Evolutionary conservation across 2,329 filamentous ascomycete species (phyloP).

Genomic region (Zymoseptoria pseudotritici): DNA sequence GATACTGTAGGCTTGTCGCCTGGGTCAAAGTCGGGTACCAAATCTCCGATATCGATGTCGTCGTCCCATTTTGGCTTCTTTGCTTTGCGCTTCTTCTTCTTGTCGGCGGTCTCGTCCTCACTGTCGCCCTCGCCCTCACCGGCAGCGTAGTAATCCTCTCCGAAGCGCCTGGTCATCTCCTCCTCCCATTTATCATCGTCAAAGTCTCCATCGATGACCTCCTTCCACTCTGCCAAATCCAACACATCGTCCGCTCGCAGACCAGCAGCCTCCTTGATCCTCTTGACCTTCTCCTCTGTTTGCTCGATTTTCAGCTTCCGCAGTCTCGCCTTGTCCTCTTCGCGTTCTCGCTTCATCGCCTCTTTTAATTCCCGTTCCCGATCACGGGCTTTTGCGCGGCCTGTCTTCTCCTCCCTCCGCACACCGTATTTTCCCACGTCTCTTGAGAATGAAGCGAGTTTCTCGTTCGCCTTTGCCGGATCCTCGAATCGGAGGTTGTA

Average conservation of each 20-base stretch:
- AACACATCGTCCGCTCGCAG: constrained; percentile 55
- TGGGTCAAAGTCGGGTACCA: constrained; percentile 79
- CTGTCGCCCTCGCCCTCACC: constrained; percentile 40
- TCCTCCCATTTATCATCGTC: constrained; percentile 84
- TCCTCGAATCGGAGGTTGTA: constrained; percentile 97
- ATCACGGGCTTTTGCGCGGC: constrained; percentile 71
- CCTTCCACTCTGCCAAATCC: constrained; percentile 73
- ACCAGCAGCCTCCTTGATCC: constrained; percentile 85
- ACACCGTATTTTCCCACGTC: constrained; percentile 79
- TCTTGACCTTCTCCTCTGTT: constrained; percentile 74
- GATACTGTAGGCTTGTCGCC: constrained; percentile 44
- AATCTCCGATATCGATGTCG: constrained; percentile 92
- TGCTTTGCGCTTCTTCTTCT: constrained; percentile 49
- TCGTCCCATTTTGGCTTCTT: constrained; percentile 93
- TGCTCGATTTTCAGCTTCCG: constrained; percentile 87
- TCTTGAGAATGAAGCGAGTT: constrained; percentile 80
- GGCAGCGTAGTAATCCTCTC: constrained; percentile 80
- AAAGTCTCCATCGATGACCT: constrained; percentile 80
- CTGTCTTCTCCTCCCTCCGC: constrained; percentile 76
- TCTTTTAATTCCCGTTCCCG: constrained; percentile 70
- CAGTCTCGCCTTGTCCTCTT: constrained; percentile 74
- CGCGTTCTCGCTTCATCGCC: constrained; percentile 65
- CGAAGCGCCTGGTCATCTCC: constrained; percentile 83
- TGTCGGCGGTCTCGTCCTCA: constrained; percentile 33
- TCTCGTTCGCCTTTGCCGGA: constrained; percentile 78